phyloP scores from a whole-genome alignment of 805 yeast species.

The Ogataea wickerhamii region DNA sequence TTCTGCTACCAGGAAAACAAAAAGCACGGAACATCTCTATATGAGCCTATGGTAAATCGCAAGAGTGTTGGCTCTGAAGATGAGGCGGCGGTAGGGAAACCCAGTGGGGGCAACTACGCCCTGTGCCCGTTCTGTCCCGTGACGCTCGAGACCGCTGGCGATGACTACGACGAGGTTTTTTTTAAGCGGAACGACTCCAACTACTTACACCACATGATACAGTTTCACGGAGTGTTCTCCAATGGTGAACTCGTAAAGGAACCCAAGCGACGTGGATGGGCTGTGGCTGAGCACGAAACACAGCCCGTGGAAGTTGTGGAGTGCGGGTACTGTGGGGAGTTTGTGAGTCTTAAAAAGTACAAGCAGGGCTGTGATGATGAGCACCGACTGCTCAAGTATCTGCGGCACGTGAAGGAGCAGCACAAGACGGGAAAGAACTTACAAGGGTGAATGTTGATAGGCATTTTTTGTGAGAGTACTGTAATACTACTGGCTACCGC shows the following conservation, averaged over 20 bases:
- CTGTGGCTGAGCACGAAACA: conserved; percentile 5
- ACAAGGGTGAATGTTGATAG: conserved; percentile 6
- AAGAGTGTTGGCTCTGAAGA: conserved; percentile 6
- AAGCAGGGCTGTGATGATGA: conserved; percentile 16
- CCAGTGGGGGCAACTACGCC: conserved; percentile 22
- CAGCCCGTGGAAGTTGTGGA: conserved; percentile 24
- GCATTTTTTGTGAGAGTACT: too few relatives aligned
- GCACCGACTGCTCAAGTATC: conserved; percentile 26
- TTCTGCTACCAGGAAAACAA: conserved; percentile 18
- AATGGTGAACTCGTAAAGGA: conserved; percentile 26
- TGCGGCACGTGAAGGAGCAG: conserved; percentile 28
- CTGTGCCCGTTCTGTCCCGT: conserved; percentile 29
- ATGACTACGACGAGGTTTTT: conserved; percentile 20
- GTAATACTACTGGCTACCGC: too few relatives aligned
- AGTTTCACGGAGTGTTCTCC: conserved; percentile 32
- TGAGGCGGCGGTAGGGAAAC: conserved; percentile 5
- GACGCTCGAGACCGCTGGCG: conserved; percentile 14
- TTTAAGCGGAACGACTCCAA: conserved; percentile 29
- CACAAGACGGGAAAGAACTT: conserved; percentile 28
- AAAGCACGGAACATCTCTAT: conserved; percentile 14
- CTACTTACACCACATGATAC: conserved; percentile 32
- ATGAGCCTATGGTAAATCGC: conserved; percentile 24
- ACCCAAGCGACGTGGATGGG: conserved; percentile 25
- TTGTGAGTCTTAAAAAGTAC: conserved; percentile 21
- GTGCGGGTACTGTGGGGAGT: conserved; percentile 26